Evolutionary conservation across 495 filamentous ascomycete species (phyloP).

Genomic region (Umbilicaria muhlenbergii): DNA sequence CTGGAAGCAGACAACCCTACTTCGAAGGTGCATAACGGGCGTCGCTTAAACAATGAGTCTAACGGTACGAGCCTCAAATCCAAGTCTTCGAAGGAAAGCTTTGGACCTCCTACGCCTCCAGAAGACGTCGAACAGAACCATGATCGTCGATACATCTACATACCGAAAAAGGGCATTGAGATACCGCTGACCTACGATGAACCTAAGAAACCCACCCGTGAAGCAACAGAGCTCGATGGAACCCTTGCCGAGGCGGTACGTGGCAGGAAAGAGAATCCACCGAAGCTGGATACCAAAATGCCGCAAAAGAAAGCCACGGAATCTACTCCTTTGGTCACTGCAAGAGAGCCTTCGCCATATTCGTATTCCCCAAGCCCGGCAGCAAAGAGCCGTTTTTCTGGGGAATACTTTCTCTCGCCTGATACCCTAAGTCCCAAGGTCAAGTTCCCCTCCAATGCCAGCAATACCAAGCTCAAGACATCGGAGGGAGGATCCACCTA

Average conservation of each 20-base stretch:
- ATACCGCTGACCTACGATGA: constrained; percentile 3
- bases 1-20: constrained; percentile 14
- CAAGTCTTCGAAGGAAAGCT: constrained; percentile 24
- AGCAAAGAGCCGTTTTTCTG: constrained; percentile 3
- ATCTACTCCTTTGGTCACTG: too few relatives aligned
- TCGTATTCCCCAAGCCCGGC: not conserved
- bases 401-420: constrained; percentile 13
- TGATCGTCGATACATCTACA: constrained; percentile 5
- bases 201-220: not conserved
- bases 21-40: constrained; percentile 2
- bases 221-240: not conserved
- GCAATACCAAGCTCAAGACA: not conserved
- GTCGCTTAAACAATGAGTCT: not conserved
- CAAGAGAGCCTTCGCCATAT: not conserved
- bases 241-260: not conserved
- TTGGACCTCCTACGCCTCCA: constrained; percentile 21
- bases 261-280: not conserved
- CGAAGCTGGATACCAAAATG: constrained; percentile 1
- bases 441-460: not conserved
- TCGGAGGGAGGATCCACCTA: not conserved
- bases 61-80: constrained; percentile 8
- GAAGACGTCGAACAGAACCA: constrained; percentile 1
- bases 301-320: not conserved
- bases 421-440: constrained; percentile 7
- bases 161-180: constrained; percentile 2